A percentile compares a stretch with the other conserved stretches of the same genome.
Evolutionary conservation across 1,139 yeast species (phyloP).

Genomic region (Magnusiomyces fungicola): DNA sequence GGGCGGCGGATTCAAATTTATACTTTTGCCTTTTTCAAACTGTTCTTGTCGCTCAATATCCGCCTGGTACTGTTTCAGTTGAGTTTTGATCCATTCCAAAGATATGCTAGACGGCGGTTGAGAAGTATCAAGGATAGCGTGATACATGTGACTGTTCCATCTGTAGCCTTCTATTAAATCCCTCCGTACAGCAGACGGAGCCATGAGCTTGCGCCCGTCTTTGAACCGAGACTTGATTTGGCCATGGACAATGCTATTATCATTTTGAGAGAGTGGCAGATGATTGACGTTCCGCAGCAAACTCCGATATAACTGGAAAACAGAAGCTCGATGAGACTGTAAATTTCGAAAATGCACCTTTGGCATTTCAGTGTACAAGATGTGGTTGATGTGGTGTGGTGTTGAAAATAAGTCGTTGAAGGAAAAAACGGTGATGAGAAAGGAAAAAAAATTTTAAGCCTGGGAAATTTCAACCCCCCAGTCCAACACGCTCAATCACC

Average conservation of each 20-base stretch:
- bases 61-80: conserved; percentile 3
- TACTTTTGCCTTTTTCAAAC: not conserved
- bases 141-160: conserved; percentile 9
- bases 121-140: conserved; percentile 2
- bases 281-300: conserved; percentile 9
- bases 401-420: not conserved
- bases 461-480: not conserved
- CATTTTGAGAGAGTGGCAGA: conserved; percentile 11
- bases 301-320: conserved; percentile 9
- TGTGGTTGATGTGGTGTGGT: not conserved
- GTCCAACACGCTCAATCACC: no score
- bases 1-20: conserved; percentile 2
- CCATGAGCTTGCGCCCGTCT: conserved; percentile 8
- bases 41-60: not conserved
- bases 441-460: not conserved
- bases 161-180: conserved; percentile 1
- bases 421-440: not conserved
- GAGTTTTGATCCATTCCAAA: conserved; percentile 8
- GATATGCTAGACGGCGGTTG: not conserved
- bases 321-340: conserved; percentile 13
- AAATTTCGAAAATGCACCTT: conserved; percentile 10
- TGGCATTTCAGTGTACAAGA: conserved; percentile 1
- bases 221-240: conserved; percentile 9
- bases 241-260: conserved; percentile 4
- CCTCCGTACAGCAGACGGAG: not conserved